Evolutionary conservation across 768 basidiomycete species (phyloP).

Genomic region (Porphyrellus cyaneotinctus): DNA sequence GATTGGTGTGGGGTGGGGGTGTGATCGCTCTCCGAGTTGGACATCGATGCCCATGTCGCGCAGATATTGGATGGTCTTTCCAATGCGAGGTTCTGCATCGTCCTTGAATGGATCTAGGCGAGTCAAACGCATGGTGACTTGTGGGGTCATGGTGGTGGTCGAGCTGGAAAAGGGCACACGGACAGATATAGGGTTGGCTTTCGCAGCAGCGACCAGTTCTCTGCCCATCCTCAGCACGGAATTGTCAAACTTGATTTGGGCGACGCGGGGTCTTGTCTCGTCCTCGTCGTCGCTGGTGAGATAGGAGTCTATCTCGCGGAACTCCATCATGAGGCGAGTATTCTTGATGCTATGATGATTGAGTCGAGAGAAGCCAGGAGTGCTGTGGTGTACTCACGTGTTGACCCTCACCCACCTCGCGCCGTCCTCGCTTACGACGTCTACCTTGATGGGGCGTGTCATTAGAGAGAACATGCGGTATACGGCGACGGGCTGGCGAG

Average conservation of each 20-base stretch:
- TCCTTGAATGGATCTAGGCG: constrained; percentile 49
- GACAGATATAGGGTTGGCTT: constrained; percentile 46
- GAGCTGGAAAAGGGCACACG: neutral
- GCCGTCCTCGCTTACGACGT: constrained; percentile 75
- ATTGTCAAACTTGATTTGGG: constrained; percentile 60
- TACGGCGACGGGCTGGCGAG: constrained; percentile 55
- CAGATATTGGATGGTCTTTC: constrained; percentile 52
- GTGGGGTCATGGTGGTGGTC: constrained; percentile 34
- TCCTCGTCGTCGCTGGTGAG: constrained; percentile 51
- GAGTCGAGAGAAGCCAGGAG: neutral
- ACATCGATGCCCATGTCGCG: constrained; percentile 62
- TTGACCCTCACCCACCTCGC: constrained; percentile 80
- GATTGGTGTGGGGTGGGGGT: constrained; percentile 4
- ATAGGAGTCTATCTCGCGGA: constrained; percentile 82
- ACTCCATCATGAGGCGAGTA: constrained; percentile 70
- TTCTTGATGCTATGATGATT: constrained; percentile 64
- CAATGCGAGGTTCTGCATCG: constrained; percentile 53
- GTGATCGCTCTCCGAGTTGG: constrained; percentile 55
- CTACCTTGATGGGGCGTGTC: constrained; percentile 55
- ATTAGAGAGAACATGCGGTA: constrained; percentile 46
- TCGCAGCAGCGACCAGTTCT: constrained; percentile 61
- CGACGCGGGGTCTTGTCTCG: constrained; percentile 39
- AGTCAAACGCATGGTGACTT: constrained; percentile 62
- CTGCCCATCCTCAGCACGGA: constrained; percentile 69
- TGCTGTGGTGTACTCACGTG: constrained; percentile 58